phyloP scores from a whole-genome alignment of 768 basidiomycete genomes.

The Pleurotus sapidus region DNA sequence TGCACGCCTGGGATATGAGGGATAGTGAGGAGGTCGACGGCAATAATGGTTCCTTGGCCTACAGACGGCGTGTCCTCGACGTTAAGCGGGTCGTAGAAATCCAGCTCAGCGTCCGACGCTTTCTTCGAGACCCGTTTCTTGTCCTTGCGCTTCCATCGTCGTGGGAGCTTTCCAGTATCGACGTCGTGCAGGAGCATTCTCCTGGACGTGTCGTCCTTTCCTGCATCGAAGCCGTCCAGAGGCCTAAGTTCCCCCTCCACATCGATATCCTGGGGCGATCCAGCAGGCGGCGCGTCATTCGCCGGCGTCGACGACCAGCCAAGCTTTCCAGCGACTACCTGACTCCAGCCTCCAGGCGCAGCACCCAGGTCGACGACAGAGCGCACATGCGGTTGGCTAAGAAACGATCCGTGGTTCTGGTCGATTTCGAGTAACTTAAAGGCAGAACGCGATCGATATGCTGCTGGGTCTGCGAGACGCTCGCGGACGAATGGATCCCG shows the following conservation, averaged over 20 bases:
- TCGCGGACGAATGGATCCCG: constrained; percentile 70
- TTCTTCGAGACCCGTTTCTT: not conserved
- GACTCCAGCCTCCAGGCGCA: constrained; percentile 94
- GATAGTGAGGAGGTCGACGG: constrained; percentile 80
- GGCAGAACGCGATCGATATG: constrained; percentile 83
- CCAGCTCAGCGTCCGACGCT: constrained; percentile 12
- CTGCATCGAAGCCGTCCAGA: not conserved
- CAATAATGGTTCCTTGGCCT: constrained; percentile 57
- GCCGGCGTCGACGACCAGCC: constrained; percentile 36
- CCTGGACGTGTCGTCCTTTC: not conserved
- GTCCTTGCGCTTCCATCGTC: constrained; percentile 2
- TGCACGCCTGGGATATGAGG: constrained; percentile 69
- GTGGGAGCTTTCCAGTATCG: constrained; percentile 4
- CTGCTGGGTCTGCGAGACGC: constrained; percentile 34
- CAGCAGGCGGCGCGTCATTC: no score
- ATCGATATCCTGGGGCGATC: not conserved
- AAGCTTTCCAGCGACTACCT: constrained; percentile 69
- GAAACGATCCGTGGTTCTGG: constrained; percentile 48
- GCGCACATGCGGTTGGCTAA: constrained; percentile 47
- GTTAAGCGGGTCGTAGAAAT: constrained; percentile 40
- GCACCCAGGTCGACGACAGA: constrained; percentile 87
- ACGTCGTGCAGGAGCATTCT: not conserved
- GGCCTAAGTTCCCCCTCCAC: not conserved
- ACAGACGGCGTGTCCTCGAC: constrained; percentile 25
- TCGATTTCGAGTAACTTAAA: constrained; percentile 90